A percentile compares a stretch with the other conserved stretches of the same genome.
phyloP scores from a whole-genome alignment of 768 basidiomycete genomes.

The Boletus edulis region DNA sequence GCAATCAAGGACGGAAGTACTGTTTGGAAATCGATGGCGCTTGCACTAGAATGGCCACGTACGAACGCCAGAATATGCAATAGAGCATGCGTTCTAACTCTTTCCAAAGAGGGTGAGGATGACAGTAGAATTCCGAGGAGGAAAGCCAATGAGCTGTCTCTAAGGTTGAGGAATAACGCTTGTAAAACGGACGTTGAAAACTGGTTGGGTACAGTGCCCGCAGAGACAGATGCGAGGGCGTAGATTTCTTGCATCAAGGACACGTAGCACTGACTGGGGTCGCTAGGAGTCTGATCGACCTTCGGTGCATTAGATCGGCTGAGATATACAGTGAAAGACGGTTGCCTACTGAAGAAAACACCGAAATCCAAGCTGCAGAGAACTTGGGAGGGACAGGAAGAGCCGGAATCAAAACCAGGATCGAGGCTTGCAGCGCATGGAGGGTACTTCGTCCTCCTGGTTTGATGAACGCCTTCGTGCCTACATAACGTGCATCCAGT shows the following conservation, averaged over 20 bases:
- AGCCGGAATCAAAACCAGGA: constrained; percentile 50
- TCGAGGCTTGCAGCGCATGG: constrained; percentile 54
- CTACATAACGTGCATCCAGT: constrained; percentile 43
- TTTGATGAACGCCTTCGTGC: constrained; percentile 52
- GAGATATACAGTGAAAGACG: not conserved
- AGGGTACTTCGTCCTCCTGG: constrained; percentile 57
- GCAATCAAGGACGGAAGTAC: constrained; percentile 70
- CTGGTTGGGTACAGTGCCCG: constrained; percentile 36
- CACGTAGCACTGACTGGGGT: constrained; percentile 44
- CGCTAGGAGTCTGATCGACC: constrained; percentile 7
- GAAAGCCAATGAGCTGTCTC: constrained; percentile 73
- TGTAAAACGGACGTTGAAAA: constrained; percentile 60
- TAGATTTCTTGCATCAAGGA: constrained; percentile 67
- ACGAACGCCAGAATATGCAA: constrained; percentile 80
- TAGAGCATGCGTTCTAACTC: constrained; percentile 56
- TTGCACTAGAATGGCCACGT: constrained; percentile 59
- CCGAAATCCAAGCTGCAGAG: constrained; percentile 48
- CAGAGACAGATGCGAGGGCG: constrained; percentile 56
- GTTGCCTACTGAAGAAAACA: constrained; percentile 32
- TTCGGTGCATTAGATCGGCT: constrained; percentile 12
- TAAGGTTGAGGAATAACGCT: constrained; percentile 63
- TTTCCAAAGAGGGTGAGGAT: constrained; percentile 22
- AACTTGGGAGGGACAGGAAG: constrained; percentile 43
- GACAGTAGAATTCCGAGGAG: constrained; percentile 71
- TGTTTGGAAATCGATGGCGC: constrained; percentile 74